phyloP scores from a whole-genome alignment of 805 yeast species.

The Saturnispora gosingensis region DNA sequence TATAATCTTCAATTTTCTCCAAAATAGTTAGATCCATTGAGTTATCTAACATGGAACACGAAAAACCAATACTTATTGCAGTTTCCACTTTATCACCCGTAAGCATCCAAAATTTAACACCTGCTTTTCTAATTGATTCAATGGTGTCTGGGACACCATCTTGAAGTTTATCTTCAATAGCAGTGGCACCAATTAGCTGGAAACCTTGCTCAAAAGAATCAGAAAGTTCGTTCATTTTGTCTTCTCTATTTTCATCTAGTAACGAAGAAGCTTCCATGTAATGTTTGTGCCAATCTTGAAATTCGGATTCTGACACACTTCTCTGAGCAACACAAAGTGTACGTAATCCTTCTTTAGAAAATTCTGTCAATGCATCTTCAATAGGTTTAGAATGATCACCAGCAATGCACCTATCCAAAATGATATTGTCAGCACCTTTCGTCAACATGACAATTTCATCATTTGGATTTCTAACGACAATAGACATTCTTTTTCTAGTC shows the following conservation, averaged over 20 bases:
- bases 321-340: constrained; percentile 63
- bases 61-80: constrained; percentile 75
- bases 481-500: constrained; percentile 72
- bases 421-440: constrained; percentile 75
- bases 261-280: constrained; percentile 51
- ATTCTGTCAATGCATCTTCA: constrained; percentile 55
- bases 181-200: constrained; percentile 64
- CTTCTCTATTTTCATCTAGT: constrained; percentile 51
- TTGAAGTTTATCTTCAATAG: constrained; percentile 72
- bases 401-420: constrained; percentile 36
- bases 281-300: constrained; percentile 44
- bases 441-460: constrained; percentile 37
- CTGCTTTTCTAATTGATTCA: constrained; percentile 55
- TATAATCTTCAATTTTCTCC: constrained; percentile 22
- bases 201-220: constrained; percentile 53
- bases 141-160: constrained; percentile 73
- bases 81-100: constrained; percentile 82
- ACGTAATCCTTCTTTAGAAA: constrained; percentile 69
- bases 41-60: constrained; percentile 60
- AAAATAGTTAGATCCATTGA: constrained; percentile 63
- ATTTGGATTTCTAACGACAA: constrained; percentile 41
- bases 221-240: constrained; percentile 40
- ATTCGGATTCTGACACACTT: constrained; percentile 36
- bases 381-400: constrained; percentile 31
- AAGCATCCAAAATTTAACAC: constrained; percentile 74